Conservation (phyloP, 352 stramenopile genomes). For the Globisporangium alternatum region DNA sequence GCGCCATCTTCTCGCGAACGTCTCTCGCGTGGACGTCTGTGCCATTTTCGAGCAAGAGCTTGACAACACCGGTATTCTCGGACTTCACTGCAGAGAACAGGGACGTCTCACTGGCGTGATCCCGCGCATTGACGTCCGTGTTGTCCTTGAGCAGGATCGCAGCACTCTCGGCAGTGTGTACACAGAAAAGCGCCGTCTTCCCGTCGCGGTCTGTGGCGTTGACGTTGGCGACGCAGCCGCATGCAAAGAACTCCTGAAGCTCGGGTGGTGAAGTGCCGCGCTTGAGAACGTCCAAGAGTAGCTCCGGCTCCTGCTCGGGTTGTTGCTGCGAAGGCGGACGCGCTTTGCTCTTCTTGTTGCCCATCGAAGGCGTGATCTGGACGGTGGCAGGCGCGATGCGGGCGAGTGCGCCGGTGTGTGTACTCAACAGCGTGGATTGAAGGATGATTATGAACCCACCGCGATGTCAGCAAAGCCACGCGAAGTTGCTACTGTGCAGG, state of each 20-base stretch:
- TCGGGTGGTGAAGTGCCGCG: background rate
- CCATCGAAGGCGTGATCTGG: background rate
- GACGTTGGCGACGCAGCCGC: background rate
- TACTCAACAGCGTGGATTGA: too few relatives aligned
- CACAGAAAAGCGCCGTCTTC: background rate
- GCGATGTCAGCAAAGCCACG: too few relatives aligned
- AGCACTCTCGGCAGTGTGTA: background rate
- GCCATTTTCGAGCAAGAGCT: slow-evolving; percentile 1
- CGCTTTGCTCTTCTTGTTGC: background rate
- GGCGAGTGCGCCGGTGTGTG: too few relatives aligned
- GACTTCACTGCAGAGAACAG: background rate
- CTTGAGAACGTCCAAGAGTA: background rate
- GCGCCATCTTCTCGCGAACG: background rate
- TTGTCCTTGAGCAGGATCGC: background rate
- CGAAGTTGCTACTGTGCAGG: too few relatives aligned
- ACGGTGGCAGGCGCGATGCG: too few relatives aligned
- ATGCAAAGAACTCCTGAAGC: background rate
- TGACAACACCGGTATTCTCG: background rate
- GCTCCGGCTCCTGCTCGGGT: background rate
- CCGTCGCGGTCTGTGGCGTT: background rate
- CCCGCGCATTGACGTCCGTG: background rate
- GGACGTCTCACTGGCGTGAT: background rate
- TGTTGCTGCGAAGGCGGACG: background rate
- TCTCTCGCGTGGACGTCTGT: background rate
- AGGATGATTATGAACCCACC: too few relatives aligned